phyloP scores from a whole-genome alignment of 2,329 filamentous ascomycete genomes.

The Coniochaeta hoffmannii region DNA sequence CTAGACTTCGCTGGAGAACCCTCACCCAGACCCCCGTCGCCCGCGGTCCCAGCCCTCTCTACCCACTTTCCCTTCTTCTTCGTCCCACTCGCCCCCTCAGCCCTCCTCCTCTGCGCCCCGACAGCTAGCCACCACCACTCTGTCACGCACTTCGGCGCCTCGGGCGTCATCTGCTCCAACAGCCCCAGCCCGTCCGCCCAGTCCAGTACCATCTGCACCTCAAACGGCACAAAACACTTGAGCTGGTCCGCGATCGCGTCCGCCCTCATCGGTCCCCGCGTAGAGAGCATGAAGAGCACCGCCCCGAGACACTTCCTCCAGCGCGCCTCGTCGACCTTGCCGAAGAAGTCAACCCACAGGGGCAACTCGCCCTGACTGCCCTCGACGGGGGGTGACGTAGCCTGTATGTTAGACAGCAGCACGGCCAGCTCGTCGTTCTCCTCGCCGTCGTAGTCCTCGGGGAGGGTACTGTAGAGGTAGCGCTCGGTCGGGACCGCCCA shows the following conservation, averaged over 20 bases:
- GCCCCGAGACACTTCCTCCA: constrained; percentile 60
- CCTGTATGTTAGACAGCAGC: constrained; percentile 17
- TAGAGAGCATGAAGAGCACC: constrained; percentile 55
- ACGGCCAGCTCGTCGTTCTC: constrained; percentile 23
- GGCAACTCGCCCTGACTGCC: constrained; percentile 48
- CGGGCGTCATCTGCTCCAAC: constrained; percentile 30
- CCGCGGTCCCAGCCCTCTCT: neutral
- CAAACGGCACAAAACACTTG: constrained; percentile 53
- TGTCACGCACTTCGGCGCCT: constrained; percentile 27
- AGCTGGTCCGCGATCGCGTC: constrained; percentile 47
- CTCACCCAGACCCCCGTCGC: neutral
- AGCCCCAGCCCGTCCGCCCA: constrained; percentile 52
- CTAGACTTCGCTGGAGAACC: neutral
- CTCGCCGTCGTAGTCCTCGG: constrained; percentile 14
- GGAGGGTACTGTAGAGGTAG: constrained; percentile 50
- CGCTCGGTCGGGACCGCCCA: constrained; percentile 47
- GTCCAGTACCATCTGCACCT: constrained; percentile 48
- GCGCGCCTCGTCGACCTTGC: constrained; percentile 45
- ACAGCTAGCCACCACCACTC: constrained; percentile 65
- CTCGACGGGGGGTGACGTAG: constrained; percentile 29
- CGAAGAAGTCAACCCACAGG: constrained; percentile 67
- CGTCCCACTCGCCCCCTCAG: constrained; percentile 9
- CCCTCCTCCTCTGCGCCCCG: constrained; percentile 23
- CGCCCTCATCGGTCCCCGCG: constrained; percentile 49
- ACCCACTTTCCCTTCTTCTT: neutral